These are phyloP conservation scores for Hypoxylon rubiginosum DNA, from an alignment of 2,329 filamentous ascomycete species.

Conservation along the genomic window DNA sequence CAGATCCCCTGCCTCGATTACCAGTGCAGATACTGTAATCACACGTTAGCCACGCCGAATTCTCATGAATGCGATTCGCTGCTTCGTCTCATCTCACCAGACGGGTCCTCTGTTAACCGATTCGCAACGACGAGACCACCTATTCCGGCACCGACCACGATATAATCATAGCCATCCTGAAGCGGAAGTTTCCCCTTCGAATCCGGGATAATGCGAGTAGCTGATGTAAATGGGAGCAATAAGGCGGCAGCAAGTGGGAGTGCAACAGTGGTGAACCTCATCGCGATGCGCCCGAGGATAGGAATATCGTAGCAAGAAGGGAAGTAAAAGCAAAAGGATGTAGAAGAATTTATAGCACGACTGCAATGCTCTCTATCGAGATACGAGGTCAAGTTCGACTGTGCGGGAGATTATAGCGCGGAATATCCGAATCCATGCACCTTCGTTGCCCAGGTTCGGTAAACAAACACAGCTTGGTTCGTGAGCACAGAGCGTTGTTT, in stretches of 20 bases:
- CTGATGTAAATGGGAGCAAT: slow-evolving; percentile 29
- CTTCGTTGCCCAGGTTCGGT: neutral
- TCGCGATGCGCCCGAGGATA: neutral
- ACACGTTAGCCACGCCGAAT: slow-evolving; percentile 23
- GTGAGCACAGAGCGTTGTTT: neutral
- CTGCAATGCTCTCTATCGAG: neutral
- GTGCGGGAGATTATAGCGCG: neutral
- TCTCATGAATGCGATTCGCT: neutral
- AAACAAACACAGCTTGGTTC: slow-evolving; percentile 10
- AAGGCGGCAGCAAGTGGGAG: slow-evolving; percentile 16
- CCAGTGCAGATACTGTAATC: slow-evolving; percentile 45
- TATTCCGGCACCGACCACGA: slow-evolving; percentile 48
- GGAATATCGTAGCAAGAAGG: neutral
- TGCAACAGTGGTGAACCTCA: slow-evolving; percentile 12
- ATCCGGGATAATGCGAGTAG: slow-evolving; percentile 28
- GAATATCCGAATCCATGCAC: neutral
- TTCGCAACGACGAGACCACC: slow-evolving; percentile 48
- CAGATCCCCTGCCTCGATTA: slow-evolving; percentile 49
- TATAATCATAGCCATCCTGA: slow-evolving; percentile 45
- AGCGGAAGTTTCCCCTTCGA: slow-evolving; percentile 32
- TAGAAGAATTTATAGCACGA: neutral
- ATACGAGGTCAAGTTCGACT: neutral
- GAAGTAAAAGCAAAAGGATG: neutral
- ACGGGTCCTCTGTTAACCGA: slow-evolving; percentile 44
- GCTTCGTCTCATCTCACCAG: slow-evolving; percentile 27